Evolutionary conservation across 2,329 filamentous ascomycete genomes (phyloP).

Genomic region (Fusarium sp.): DNA sequence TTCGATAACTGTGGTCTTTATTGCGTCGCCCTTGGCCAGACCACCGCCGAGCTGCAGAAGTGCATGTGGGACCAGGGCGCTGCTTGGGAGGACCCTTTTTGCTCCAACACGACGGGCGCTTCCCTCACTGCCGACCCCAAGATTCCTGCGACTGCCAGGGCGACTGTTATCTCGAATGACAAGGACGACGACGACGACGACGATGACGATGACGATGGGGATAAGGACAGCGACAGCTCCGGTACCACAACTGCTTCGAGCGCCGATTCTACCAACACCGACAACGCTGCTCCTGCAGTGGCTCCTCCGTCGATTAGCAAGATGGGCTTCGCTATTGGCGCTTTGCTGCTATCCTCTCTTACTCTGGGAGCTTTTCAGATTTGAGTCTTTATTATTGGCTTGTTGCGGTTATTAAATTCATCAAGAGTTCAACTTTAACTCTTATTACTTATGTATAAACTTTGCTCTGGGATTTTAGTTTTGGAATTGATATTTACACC

Average conservation of each 20-base stretch:
- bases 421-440: not conserved
- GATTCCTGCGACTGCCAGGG: constrained; percentile 42
- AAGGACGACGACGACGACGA: constrained; percentile 5
- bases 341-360: constrained; percentile 47
- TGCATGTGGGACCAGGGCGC: constrained; percentile 56
- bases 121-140: constrained; percentile 52
- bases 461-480: not conserved
- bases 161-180: constrained; percentile 43
- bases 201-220: constrained; percentile 8
- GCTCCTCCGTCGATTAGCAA: constrained; percentile 35
- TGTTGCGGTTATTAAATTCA: not conserved
- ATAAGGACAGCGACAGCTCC: not conserved
- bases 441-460: not conserved
- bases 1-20: constrained; percentile 60
- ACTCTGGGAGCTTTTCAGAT: constrained; percentile 26
- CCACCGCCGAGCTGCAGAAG: constrained; percentile 39
- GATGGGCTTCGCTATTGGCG: constrained; percentile 46
- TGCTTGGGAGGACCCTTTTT: constrained; percentile 54
- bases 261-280: constrained; percentile 7
- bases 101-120: constrained; percentile 53
- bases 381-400: not conserved
- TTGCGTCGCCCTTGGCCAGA: constrained; percentile 51
- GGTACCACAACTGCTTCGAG: not conserved
- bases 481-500: not conserved
- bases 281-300: constrained; percentile 9